These are phyloP conservation scores for Meredithiella fracta DNA, from an alignment of 2,329 filamentous ascomycete genomes.

Conservation along the genomic window DNA sequence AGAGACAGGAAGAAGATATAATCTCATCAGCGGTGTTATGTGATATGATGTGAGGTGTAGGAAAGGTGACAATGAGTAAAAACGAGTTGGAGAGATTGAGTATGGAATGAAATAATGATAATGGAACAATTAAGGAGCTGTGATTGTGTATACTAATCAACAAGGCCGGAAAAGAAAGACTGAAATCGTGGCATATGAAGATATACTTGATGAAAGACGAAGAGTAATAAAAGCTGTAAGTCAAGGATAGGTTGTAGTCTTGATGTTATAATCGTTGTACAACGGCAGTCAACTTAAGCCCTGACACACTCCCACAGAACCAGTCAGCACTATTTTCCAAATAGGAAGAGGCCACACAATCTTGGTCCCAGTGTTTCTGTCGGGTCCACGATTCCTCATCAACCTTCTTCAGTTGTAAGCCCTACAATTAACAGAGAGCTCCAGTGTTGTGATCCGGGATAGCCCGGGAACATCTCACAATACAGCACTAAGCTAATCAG, in stretches of 20 bases:
- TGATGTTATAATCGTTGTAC: neutral
- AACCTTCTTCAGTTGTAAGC: neutral
- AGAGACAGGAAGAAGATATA: conserved; percentile 87
- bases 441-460: neutral
- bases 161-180: neutral
- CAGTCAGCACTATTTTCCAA: neutral
- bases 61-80: neutral
- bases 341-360: conserved; percentile 11
- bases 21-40: conserved; percentile 47
- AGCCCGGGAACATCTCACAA: neutral
- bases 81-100: neutral
- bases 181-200: neutral
- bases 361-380: neutral
- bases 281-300: neutral
- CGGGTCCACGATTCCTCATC: neutral
- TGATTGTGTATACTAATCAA: neutral
- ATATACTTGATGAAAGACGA: neutral
- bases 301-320: neutral
- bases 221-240: neutral
- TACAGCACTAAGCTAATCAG: neutral
- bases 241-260: neutral
- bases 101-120: neutral
- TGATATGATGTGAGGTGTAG: neutral
- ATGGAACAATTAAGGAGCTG: neutral
- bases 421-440: neutral